Conservation (phyloP, 2,329 filamentous ascomycete species). For the Aspergillus awamori region DNA sequence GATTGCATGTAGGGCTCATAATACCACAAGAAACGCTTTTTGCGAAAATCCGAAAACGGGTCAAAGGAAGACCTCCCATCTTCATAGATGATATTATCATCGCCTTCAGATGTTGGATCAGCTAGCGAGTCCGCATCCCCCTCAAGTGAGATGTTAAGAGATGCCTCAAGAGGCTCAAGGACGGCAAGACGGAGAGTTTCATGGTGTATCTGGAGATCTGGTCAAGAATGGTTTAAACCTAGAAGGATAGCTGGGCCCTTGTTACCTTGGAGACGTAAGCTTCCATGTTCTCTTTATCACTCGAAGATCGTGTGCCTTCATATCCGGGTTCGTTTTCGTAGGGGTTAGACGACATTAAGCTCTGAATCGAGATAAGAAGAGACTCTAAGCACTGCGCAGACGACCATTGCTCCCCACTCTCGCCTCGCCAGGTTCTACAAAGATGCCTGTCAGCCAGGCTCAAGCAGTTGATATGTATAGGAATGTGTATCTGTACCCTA, state of each 20-base stretch:
- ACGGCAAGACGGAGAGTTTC: constrained; percentile 86
- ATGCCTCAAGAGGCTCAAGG: constrained; percentile 80
- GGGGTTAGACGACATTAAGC: constrained; percentile 88
- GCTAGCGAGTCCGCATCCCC: constrained; percentile 45
- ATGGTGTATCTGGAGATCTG: constrained; percentile 71
- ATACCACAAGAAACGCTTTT: constrained; percentile 93
- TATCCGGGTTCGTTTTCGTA: constrained; percentile 97
- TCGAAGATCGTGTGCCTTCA: constrained; percentile 69
- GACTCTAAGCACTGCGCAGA: constrained; percentile 94
- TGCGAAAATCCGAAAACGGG: constrained; percentile 87
- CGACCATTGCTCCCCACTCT: constrained; percentile 92
- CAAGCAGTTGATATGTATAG: background rate
- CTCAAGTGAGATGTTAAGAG: constrained; percentile 66
- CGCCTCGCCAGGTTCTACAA: constrained; percentile 84
- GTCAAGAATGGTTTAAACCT: background rate
- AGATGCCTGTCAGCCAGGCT: constrained; percentile 15
- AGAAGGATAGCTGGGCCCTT: background rate
- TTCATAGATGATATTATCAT: constrained; percentile 46
- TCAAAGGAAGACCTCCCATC: constrained; percentile 65
- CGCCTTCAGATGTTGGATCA: constrained; percentile 29
- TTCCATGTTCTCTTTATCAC: constrained; percentile 73
- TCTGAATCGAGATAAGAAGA: constrained; percentile 92
- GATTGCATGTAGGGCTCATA: constrained; percentile 80
- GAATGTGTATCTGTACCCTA: constrained; percentile 63
- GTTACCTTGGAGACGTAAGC: constrained; percentile 77